Conservation (phyloP, 2,329 filamentous ascomycete genomes). For the Blastomyces percursus region DNA sequence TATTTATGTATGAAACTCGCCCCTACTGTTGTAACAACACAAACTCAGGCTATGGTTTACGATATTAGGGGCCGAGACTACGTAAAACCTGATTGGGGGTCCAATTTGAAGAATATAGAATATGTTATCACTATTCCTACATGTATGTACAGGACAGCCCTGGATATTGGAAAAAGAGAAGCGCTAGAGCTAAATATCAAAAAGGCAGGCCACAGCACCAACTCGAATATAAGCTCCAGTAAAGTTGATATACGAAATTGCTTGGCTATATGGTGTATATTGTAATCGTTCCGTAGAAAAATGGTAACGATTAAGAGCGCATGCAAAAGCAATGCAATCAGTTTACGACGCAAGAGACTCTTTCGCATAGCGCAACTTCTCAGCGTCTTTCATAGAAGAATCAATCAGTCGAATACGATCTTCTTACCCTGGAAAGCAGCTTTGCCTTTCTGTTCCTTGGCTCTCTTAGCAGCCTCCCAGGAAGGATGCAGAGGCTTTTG, state of each 20-base stretch:
- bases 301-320: not conserved
- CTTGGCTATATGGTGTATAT: not conserved
- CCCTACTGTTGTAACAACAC: too few species aligned
- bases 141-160: too few species aligned
- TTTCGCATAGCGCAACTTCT: not conserved
- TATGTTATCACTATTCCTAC: too few species aligned
- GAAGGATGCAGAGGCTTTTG: conserved; percentile 50
- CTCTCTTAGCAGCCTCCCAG: conserved; percentile 52
- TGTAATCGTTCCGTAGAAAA: not conserved
- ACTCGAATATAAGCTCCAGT: not conserved
- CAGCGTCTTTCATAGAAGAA: not conserved
- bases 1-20: too few species aligned
- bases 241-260: not conserved
- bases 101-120: too few species aligned
- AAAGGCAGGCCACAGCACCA: not conserved
- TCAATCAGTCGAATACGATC: conserved; percentile 48
- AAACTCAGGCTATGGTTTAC: too few species aligned
- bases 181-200: too few species aligned
- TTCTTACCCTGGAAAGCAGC: conserved; percentile 51
- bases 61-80: too few species aligned
- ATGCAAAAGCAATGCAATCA: not conserved
- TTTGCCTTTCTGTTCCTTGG: conserved; percentile 41
- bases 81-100: too few species aligned
- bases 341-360: not conserved
- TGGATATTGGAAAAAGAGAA: too few species aligned